Evolutionary conservation across 306 rosid species (phyloP).

Genomic region (Castanopsis chinensis): DNA sequence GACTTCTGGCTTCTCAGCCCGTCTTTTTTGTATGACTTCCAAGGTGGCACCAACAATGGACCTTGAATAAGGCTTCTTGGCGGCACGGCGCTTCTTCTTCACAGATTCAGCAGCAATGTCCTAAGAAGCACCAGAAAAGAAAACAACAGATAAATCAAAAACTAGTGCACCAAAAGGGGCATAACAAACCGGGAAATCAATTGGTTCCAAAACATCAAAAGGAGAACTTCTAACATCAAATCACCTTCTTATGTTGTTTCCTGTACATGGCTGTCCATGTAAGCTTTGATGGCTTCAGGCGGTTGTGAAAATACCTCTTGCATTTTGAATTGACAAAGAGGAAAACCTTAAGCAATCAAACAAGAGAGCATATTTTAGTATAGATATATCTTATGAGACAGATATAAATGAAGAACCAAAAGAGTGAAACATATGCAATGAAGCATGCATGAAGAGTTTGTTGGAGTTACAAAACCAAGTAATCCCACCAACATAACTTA

Average conservation of each 20-base stretch:
- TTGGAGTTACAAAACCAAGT: not conserved
- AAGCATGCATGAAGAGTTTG: no score
- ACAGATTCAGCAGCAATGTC: slow-evolving; percentile 45
- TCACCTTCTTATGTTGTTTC: slow-evolving; percentile 54
- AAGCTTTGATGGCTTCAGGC: slow-evolving; percentile 50
- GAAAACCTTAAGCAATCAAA: slow-evolving; percentile 29
- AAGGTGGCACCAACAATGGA: slow-evolving; percentile 52
- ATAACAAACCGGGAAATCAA: not conserved
- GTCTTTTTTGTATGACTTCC: slow-evolving; percentile 47
- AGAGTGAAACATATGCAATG: no score
- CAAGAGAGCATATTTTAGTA: not conserved
- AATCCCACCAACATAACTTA: not conserved
- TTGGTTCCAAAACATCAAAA: not conserved
- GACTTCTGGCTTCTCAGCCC: slow-evolving; percentile 48
- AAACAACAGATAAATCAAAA: not conserved
- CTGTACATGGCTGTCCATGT: slow-evolving; percentile 57
- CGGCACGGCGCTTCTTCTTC: slow-evolving; percentile 43
- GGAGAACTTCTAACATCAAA: not conserved
- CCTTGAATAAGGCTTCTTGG: slow-evolving; percentile 50
- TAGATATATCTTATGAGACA: not conserved
- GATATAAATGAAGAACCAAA: not conserved
- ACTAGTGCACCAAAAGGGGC: not conserved
- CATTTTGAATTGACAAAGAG: slow-evolving; percentile 52
- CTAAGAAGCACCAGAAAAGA: slow-evolving; percentile 11
- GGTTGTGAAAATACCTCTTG: slow-evolving; percentile 56